Conservation (phyloP, 495 filamentous ascomycete genomes). For the Melanomma pulvis-pyrius region DNA sequence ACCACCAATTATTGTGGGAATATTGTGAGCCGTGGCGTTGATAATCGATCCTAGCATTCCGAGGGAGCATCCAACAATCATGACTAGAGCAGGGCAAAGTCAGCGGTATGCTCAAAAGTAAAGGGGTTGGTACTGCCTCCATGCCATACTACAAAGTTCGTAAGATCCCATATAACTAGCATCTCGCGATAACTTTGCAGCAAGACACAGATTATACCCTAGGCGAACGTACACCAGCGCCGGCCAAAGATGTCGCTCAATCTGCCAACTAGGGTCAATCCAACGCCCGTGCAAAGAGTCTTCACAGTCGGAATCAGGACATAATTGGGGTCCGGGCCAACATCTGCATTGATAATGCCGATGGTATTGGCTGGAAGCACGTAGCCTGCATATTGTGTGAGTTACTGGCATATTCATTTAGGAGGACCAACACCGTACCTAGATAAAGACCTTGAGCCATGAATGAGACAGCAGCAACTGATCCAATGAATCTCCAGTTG, state of each 20-base stretch:
- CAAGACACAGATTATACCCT: too few relatives aligned
- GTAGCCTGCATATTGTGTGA: conserved; percentile 9
- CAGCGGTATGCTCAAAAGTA: too few relatives aligned
- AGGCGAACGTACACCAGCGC: too few relatives aligned
- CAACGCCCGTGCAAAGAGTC: conserved; percentile 19
- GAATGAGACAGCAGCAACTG: conserved; percentile 13
- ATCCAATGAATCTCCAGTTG: conserved; percentile 34
- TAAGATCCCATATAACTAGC: too few relatives aligned
- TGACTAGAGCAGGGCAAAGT: too few relatives aligned
- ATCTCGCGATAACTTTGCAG: too few relatives aligned
- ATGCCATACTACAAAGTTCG: too few relatives aligned
- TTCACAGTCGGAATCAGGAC: conserved; percentile 15
- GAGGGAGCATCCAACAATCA: too few relatives aligned
- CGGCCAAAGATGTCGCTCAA: conserved; percentile 24
- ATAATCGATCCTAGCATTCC: too few relatives aligned
- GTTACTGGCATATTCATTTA: background rate
- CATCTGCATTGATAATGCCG: conserved; percentile 25
- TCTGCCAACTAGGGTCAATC: conserved; percentile 12
- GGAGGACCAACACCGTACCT: background rate
- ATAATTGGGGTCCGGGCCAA: conserved; percentile 24
- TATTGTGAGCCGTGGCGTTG: too few relatives aligned
- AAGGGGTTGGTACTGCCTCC: too few relatives aligned
- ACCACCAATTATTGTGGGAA: too few relatives aligned
- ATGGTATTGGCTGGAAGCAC: conserved; percentile 21
- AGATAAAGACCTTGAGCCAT: conserved; percentile 24